phyloP scores from a whole-genome alignment of 345 rosid genomes.

The Heritiera fomes region DNA sequence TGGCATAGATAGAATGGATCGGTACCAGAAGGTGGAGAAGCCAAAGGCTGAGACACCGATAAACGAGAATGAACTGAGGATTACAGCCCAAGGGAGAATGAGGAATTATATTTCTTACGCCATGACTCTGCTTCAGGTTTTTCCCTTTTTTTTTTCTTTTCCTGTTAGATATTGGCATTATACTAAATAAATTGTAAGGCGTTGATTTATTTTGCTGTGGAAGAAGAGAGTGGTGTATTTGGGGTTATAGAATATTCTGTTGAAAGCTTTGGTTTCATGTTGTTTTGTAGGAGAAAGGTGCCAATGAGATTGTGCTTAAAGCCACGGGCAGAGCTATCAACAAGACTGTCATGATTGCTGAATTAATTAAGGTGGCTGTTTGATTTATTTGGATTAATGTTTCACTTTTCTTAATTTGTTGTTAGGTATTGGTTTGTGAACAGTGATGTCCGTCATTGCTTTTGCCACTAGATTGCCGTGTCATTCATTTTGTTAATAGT shows the following conservation, averaged over 20 bases:
- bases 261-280: neutral
- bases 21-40: slow-evolving; percentile 58
- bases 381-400: neutral
- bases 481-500: neutral
- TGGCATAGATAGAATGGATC: slow-evolving; percentile 40
- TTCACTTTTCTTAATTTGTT: neutral
- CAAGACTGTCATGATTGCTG: slow-evolving; percentile 53
- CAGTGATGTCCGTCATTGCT: too few species aligned
- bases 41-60: slow-evolving; percentile 46
- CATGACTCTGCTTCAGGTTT: slow-evolving; percentile 47
- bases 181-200: neutral
- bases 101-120: slow-evolving; percentile 54
- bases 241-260: neutral
- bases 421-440: neutral
- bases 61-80: slow-evolving; percentile 51
- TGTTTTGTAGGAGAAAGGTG: slow-evolving; percentile 40
- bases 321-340: slow-evolving; percentile 62
- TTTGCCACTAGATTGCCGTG: too few species aligned
- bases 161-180: neutral
- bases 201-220: neutral
- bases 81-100: slow-evolving; percentile 54
- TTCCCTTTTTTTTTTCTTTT: neutral
- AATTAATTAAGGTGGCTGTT: slow-evolving; percentile 46
- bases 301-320: slow-evolving; percentile 46
- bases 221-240: neutral